A percentile compares a stretch with the other conserved stretches of the same genome.
Conservation (phyloP, 495 filamentous ascomycete genomes). For the Lentithecium fluviatile region DNA sequence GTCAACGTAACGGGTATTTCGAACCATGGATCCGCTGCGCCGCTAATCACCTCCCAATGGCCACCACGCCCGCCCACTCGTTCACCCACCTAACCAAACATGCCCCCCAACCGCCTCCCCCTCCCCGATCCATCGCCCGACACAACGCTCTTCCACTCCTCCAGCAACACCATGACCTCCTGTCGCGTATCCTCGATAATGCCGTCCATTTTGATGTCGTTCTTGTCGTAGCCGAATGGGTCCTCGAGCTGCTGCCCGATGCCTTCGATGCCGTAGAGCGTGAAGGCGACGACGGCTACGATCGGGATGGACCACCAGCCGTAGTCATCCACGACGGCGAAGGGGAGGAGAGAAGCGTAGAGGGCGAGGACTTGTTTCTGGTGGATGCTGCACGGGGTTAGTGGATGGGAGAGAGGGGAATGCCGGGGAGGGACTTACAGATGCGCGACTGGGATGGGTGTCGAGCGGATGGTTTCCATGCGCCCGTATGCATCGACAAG, state of each 20-base stretch:
- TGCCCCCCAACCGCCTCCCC: slow-evolving; percentile 9
- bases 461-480: slow-evolving; percentile 73
- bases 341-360: slow-evolving; percentile 69
- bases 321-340: slow-evolving; percentile 70
- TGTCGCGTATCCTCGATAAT: slow-evolving; percentile 65
- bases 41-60: too few relatives aligned
- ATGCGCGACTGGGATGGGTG: slow-evolving; percentile 73
- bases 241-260: slow-evolving; percentile 74
- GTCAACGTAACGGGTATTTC: too few relatives aligned
- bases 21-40: too few relatives aligned
- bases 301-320: slow-evolving; percentile 70
- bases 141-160: slow-evolving; percentile 53
- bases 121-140: neutral
- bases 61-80: slow-evolving; percentile 4
- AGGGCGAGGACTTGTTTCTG: slow-evolving; percentile 73
- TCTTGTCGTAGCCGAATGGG: slow-evolving; percentile 71
- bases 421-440: slow-evolving; percentile 48
- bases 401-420: neutral
- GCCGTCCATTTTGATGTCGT: slow-evolving; percentile 78
- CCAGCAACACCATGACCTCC: slow-evolving; percentile 63
- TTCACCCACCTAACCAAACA: slow-evolving; percentile 29
- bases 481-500: slow-evolving; percentile 65
- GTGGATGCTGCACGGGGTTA: slow-evolving; percentile 54
- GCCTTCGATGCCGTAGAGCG: slow-evolving; percentile 71
- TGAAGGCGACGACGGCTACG: slow-evolving; percentile 67